phyloP scores from a whole-genome alignment of 2,329 filamentous ascomycete species.

The Aspergillus ibericus region DNA sequence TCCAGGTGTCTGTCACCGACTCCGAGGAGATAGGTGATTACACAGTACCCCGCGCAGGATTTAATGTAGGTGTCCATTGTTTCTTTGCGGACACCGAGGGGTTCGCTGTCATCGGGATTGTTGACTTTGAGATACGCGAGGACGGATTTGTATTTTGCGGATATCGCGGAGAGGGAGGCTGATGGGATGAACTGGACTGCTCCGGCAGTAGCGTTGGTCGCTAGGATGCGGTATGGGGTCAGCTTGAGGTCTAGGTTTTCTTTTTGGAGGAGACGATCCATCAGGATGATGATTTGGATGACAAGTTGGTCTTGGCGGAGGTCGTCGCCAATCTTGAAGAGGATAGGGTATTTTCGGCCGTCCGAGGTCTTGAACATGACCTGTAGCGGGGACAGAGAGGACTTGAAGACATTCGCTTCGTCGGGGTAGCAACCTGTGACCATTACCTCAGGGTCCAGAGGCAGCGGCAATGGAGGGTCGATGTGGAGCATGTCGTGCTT shows the following conservation, averaged over 20 bases:
- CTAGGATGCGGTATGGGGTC: slow-evolving; percentile 93
- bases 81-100: slow-evolving; percentile 85
- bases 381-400: slow-evolving; percentile 85
- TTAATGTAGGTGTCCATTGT: slow-evolving; percentile 93
- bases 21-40: slow-evolving; percentile 95
- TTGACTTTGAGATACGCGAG: slow-evolving; percentile 84
- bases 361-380: slow-evolving; percentile 82
- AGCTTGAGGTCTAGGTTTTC: slow-evolving; percentile 95
- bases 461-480: slow-evolving; percentile 82
- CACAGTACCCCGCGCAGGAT: slow-evolving; percentile 95
- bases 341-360: slow-evolving; percentile 79
- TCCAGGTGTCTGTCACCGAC: slow-evolving; percentile 95
- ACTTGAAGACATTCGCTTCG: slow-evolving; percentile 91
- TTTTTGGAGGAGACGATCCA: slow-evolving; percentile 93
- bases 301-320: slow-evolving; percentile 95
- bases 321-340: slow-evolving; percentile 97
- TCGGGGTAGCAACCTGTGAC: slow-evolving; percentile 79
- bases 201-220: slow-evolving; percentile 84
- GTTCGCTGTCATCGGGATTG: slow-evolving; percentile 80
- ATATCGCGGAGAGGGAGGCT: slow-evolving; percentile 77
- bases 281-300: slow-evolving; percentile 94
- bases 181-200: slow-evolving; percentile 93
- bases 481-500: slow-evolving; percentile 85
- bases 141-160: slow-evolving; percentile 74
- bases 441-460: slow-evolving; percentile 79